phyloP scores from a whole-genome alignment of 768 basidiomycete species.

The Serpula lacrymans region DNA sequence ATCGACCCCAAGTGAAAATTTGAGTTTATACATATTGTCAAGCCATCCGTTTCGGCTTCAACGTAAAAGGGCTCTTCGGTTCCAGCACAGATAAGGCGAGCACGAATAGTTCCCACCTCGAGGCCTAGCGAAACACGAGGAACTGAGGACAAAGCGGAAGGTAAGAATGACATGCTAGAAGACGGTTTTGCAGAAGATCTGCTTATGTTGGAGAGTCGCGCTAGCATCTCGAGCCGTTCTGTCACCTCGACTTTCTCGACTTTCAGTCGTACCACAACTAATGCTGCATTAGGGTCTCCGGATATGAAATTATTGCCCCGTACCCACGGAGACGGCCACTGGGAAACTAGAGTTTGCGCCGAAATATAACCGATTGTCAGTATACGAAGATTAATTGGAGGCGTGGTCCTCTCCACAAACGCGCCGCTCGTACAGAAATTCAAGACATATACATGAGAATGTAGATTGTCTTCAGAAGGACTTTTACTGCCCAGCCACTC shows the following conservation, averaged over 20 bases:
- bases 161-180: conserved; percentile 19
- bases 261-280: conserved; percentile 45
- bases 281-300: conserved; percentile 58
- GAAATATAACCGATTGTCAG: conserved; percentile 34
- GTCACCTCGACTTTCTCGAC: conserved; percentile 46
- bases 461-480: conserved; percentile 30
- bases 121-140: conserved; percentile 50
- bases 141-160: conserved; percentile 34
- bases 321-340: conserved; percentile 64
- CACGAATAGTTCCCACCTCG: conserved; percentile 46
- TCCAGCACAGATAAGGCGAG: conserved; percentile 46
- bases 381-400: conserved; percentile 32
- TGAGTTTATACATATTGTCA: conserved; percentile 40
- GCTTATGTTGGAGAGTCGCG: conserved; percentile 32
- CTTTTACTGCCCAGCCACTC: conserved; percentile 48
- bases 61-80: conserved; percentile 46
- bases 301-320: conserved; percentile 38
- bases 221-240: conserved; percentile 52
- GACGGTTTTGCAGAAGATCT: conserved; percentile 14
- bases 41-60: conserved; percentile 56
- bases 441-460: conserved; percentile 49
- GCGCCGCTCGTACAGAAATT: conserved; percentile 40
- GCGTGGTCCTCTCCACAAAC: conserved; percentile 41
- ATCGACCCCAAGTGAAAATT: conserved; percentile 32
- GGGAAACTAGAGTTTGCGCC: conserved; percentile 39